Base-by-base conservation (phyloP, 306 rosid genomes). In the Cajanus cajan region DNA sequence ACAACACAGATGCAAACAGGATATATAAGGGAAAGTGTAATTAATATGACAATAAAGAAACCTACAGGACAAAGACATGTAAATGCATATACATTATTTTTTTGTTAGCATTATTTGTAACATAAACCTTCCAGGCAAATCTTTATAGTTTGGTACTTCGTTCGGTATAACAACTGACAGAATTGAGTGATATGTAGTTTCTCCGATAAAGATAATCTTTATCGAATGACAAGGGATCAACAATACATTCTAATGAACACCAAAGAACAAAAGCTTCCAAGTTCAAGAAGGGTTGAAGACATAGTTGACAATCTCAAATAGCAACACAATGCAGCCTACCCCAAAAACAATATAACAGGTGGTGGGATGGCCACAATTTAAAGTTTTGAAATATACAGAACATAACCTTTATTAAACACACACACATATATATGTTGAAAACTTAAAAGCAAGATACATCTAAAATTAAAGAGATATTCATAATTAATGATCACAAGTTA, bases 11-110 rank as follows among this genome's bases (percentile, higher is more conserved):
- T 28, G 55, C 40, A n/a, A 45, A 25, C 57, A 61, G 24, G n/a
- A 81, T 28, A 57, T 48, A 65, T 48, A 65, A 45, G 57, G 64
- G 78, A 70, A 72, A 33, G 59, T 40, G 14, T 50, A 68, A 65
- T 72, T 66, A 78, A 78, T 15, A 58, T 31, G 40, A 22, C 43
- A 61, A 68, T 24, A 44, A 59, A 47, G 39, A 67, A 67, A 73
- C 19, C 69, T n/a, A 24, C 65, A 31, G 12, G 40, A 73, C 45
- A 48, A 40, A 31, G 51, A 50, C 14, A 25, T 18, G 41, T 5
- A 57, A 6, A 55, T 4, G 31, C 69, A 76, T 39, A 36, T 13
- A 41, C 34, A 62, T 25, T 19, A 37, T 52, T 78, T 52, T 75
- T 45, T 75, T 37, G 16, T 58, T 64, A 33, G 47, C 16, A 50